Percentiles rank a stretch among this genome's conserved stretches.
Conservation (phyloP, 2,329 filamentous ascomycete genomes). For the Fusarium redolens region DNA sequence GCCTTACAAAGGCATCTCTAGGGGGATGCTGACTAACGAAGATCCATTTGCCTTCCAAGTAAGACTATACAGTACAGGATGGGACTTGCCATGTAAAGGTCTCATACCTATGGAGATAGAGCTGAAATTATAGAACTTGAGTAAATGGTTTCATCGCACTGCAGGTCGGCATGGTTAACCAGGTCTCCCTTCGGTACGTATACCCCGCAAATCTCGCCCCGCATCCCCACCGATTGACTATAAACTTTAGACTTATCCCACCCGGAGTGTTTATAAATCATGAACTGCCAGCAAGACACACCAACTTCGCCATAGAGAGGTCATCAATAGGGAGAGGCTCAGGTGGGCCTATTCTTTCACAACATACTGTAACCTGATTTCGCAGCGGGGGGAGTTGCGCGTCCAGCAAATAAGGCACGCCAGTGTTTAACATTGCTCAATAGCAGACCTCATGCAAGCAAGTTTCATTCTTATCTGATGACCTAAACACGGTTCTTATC, state of each 20-base stretch:
- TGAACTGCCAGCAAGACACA: not conserved
- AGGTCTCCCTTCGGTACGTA: not conserved
- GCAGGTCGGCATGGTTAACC: too few species aligned
- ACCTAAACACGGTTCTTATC: not conserved
- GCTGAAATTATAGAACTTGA: not conserved
- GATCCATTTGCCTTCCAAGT: accelerated
- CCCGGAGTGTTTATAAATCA: not conserved
- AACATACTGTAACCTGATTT: not conserved
- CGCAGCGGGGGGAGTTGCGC: accelerated
- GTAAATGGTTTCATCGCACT: too few species aligned
- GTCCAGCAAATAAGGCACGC: not conserved
- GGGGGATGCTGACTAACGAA: not conserved
- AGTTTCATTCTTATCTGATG: not conserved
- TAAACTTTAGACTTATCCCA: not conserved
- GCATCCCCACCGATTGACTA: not conserved
- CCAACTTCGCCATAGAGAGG: accelerated
- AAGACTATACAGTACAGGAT: too few species aligned
- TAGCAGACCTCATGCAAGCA: not conserved
- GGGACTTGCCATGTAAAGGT: too few species aligned
- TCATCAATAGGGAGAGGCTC: accelerated
- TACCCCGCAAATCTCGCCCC: not conserved
- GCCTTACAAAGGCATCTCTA: not conserved
- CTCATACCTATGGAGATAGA: too few species aligned
- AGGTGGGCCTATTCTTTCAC: accelerated
- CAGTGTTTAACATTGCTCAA: not conserved